Conservation (phyloP, 192 early-diverging fungal species). For the Diversispora eburnea region DNA sequence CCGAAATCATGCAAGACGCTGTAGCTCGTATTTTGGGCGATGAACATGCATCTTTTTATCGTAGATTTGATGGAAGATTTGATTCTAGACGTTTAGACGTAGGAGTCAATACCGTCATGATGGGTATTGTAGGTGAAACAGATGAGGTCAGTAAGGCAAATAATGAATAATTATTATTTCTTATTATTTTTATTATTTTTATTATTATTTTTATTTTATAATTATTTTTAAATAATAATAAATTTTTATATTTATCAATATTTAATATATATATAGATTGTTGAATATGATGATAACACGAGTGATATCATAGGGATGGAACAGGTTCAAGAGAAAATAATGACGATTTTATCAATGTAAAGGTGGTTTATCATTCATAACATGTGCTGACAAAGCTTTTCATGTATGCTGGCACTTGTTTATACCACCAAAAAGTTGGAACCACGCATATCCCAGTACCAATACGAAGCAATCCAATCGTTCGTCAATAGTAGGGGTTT, state of each 20-base stretch:
- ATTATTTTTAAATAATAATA: too few relatives aligned
- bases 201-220: too few relatives aligned
- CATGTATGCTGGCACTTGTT: slow-evolving; percentile 21
- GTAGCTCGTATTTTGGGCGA: slow-evolving; percentile 29
- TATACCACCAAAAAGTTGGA: slow-evolving; percentile 18
- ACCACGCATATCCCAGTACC: slow-evolving; percentile 26
- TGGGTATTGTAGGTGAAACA: slow-evolving; percentile 17
- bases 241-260: background rate
- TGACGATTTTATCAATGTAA: slow-evolving; percentile 22
- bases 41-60: slow-evolving; percentile 31
- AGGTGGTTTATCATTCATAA: slow-evolving; percentile 20
- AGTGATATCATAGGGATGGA: slow-evolving; percentile 28
- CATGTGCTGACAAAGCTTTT: slow-evolving; percentile 23
- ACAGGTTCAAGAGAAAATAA: slow-evolving; percentile 27
- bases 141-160: slow-evolving; percentile 15
- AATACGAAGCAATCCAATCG: slow-evolving; percentile 19
- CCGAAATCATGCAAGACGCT: slow-evolving; percentile 25
- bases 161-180: background rate
- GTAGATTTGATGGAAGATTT: slow-evolving; percentile 27
- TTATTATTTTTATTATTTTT: background rate
- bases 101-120: slow-evolving; percentile 10
- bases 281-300: slow-evolving; percentile 26
- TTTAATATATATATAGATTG: slow-evolving; percentile 11
- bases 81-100: slow-evolving; percentile 28
- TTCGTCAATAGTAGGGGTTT: slow-evolving; percentile 14